Evolutionary conservation across 345 rosid species (phyloP).

Genomic region (Populus tremula): DNA sequence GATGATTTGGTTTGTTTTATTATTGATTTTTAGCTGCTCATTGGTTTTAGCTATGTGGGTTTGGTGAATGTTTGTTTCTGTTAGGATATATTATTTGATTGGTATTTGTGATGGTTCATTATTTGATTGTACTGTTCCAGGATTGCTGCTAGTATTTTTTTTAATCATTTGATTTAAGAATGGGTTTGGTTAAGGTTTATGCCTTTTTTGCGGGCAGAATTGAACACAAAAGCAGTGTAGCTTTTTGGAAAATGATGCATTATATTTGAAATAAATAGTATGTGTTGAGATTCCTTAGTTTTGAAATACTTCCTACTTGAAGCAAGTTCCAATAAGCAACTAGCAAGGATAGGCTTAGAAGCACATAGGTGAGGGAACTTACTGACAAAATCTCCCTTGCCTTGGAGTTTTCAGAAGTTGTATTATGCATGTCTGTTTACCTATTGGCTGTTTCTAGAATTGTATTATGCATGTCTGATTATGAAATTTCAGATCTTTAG

Average conservation of each 20-base stretch:
- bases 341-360: not conserved
- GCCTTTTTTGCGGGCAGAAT: too few species aligned
- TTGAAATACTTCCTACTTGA: not conserved
- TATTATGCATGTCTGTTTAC: not conserved
- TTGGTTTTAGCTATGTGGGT: not conserved
- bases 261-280: not conserved
- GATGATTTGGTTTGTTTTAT: not conserved
- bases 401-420: not conserved
- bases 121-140: too few species aligned
- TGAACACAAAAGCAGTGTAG: too few species aligned
- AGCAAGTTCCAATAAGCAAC: not conserved
- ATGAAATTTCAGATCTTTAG: too few species aligned
- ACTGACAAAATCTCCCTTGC: not conserved
- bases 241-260: too few species aligned
- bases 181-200: too few species aligned
- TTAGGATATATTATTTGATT: not conserved
- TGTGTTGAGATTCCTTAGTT: not conserved
- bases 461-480: too few species aligned
- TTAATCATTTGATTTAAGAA: too few species aligned
- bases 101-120: too few species aligned
- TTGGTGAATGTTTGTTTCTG: not conserved
- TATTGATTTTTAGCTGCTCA: too few species aligned
- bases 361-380: not conserved
- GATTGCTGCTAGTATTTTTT: too few species aligned
- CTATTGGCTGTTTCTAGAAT: too few species aligned